These are phyloP conservation scores for Collybia sordida DNA, from an alignment of 768 basidiomycete genomes.

Conservation along the genomic window DNA sequence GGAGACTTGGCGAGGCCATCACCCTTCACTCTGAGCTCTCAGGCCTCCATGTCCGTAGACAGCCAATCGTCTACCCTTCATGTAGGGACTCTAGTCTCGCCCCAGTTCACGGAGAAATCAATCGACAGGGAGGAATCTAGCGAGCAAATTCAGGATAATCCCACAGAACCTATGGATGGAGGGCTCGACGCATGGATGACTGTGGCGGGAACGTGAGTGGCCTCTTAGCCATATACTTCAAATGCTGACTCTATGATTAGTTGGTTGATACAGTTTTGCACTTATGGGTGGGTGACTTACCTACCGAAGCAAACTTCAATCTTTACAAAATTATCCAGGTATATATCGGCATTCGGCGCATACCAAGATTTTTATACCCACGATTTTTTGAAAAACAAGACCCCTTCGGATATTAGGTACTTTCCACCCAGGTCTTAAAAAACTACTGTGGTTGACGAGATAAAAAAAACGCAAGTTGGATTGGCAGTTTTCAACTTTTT, in stretches of 20 bases:
- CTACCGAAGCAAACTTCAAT: background rate
- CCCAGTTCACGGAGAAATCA: background rate
- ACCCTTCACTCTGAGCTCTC: background rate
- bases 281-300: conserved; percentile 35
- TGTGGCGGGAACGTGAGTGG: conserved; percentile 41
- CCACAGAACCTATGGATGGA: conserved; percentile 26
- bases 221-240: background rate
- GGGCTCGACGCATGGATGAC: conserved; percentile 43
- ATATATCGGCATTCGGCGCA: conserved; percentile 44
- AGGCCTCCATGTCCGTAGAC: conserved; percentile 5
- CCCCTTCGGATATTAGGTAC: conserved; percentile 47
- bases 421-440: background rate
- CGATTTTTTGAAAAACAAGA: conserved; percentile 32
- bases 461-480: conserved; percentile 36
- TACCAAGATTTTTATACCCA: conserved; percentile 49
- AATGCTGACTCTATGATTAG: conserved; percentile 16
- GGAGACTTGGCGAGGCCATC: background rate
- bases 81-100: background rate
- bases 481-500: conserved; percentile 49
- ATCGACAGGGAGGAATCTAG: background rate
- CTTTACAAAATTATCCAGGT: conserved; percentile 33
- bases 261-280: conserved; percentile 46
- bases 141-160: background rate
- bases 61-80: conserved; percentile 6
- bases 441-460: background rate